Evolutionary conservation across 306 rosid species (phyloP).

Genomic region (Trifolium dubium): DNA sequence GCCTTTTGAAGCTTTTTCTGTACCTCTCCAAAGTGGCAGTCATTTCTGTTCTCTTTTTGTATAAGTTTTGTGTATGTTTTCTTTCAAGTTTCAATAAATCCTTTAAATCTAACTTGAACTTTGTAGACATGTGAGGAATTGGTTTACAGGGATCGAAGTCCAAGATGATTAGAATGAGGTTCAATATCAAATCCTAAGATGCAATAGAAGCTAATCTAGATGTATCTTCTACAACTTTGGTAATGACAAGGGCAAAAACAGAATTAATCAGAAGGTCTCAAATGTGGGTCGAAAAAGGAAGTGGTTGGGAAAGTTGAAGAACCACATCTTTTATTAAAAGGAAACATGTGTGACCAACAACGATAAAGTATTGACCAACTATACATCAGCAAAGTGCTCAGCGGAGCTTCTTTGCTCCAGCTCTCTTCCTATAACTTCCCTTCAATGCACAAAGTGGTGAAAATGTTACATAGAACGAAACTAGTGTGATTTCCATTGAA

Average conservation of each 20-base stretch:
- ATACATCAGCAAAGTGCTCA: no score
- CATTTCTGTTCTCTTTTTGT: constrained; percentile 12
- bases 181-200: neutral
- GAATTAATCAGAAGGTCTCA: constrained; percentile 10
- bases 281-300: constrained; percentile 5
- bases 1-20: constrained; percentile 6
- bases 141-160: constrained; percentile 18
- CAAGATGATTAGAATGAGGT: neutral
- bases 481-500: no score
- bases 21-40: constrained; percentile 7
- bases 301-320: neutral
- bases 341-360: no score
- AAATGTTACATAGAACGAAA: no score
- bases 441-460: no score
- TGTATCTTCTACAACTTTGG: constrained; percentile 11
- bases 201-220: neutral
- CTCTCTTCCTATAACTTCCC: no score
- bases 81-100: constrained; percentile 19
- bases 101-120: neutral
- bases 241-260: neutral
- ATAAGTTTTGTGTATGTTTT: neutral
- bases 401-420: no score
- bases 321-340: no score
- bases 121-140: constrained; percentile 15
- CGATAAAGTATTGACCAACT: no score